phyloP scores from a whole-genome alignment of 768 basidiomycete genomes.

The Suillus clintonianus region DNA sequence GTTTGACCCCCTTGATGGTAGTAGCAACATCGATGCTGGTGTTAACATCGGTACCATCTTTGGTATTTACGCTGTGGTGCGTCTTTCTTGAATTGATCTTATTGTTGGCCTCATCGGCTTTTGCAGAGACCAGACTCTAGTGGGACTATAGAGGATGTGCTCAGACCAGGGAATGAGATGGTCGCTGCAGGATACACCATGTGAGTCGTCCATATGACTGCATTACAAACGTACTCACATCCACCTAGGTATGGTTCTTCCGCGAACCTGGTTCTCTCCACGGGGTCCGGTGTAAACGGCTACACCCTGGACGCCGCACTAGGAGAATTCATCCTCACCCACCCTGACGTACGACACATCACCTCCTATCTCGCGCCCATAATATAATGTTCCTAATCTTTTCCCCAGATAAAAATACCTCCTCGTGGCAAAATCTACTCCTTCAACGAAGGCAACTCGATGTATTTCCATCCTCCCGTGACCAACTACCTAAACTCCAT shows the following conservation, averaged over 20 bases:
- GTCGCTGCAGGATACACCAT: conserved; percentile 98
- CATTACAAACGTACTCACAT: background rate
- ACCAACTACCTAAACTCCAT: conserved; percentile 83
- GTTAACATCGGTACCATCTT: conserved; percentile 98
- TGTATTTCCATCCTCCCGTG: conserved; percentile 89
- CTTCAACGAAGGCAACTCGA: conserved; percentile 97
- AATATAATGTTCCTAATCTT: conserved; percentile 4
- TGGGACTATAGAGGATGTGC: conserved; percentile 84
- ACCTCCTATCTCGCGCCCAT: background rate
- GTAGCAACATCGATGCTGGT: conserved; percentile 97
- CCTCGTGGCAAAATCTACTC: conserved; percentile 98
- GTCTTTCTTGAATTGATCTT: conserved; percentile 31
- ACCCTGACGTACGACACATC: conserved; percentile 73
- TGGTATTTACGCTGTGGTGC: conserved; percentile 89
- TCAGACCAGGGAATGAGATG: conserved; percentile 94
- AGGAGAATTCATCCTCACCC: conserved; percentile 98
- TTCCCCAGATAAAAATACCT: conserved; percentile 82
- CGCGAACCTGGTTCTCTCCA: conserved; percentile 93
- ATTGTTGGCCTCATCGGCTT: background rate
- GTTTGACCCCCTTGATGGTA: conserved; percentile 96
- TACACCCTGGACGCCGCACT: conserved; percentile 95
- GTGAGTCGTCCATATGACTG: conserved; percentile 45
- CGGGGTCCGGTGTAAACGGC: conserved; percentile 94
- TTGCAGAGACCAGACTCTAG: conserved; percentile 69
- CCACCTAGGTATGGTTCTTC: conserved; percentile 82